Conservation (phyloP, 2,329 filamentous ascomycete species). For the Trichoderma asperellum region DNA sequence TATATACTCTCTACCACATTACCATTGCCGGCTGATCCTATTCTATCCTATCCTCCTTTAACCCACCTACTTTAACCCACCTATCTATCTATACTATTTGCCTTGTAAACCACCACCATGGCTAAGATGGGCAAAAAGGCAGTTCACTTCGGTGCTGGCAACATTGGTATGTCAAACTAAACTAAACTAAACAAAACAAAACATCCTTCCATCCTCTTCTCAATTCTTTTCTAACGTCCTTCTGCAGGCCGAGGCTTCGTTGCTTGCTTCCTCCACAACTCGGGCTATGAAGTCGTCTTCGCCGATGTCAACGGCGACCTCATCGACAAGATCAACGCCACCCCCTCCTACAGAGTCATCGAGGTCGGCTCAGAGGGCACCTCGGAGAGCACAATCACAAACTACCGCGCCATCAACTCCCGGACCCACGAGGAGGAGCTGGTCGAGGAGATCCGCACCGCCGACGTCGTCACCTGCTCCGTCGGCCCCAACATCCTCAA, state of each 20-base stretch:
- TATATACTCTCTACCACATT: too few relatives aligned
- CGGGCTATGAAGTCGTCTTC: slow-evolving; percentile 94
- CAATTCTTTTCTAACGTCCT: not conserved
- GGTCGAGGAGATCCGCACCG: slow-evolving; percentile 81
- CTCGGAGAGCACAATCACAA: slow-evolving; percentile 79
- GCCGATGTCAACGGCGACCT: slow-evolving; percentile 87
- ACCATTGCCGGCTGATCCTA: not conserved
- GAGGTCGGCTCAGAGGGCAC: slow-evolving; percentile 88
- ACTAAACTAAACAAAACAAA: not conserved
- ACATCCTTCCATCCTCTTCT: slow-evolving; percentile 13
- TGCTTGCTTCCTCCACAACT: slow-evolving; percentile 90
- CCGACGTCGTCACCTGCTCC: slow-evolving; percentile 92
- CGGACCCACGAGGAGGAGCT: slow-evolving; percentile 81
- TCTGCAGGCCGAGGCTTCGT: slow-evolving; percentile 72
- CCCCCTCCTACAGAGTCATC: slow-evolving; percentile 83
- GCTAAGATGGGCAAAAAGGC: slow-evolving; percentile 70
- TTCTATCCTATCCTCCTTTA: not conserved
- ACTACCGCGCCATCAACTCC: slow-evolving; percentile 97
- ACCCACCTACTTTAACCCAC: not conserved
- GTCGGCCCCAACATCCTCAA: slow-evolving; percentile 95
- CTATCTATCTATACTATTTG: not conserved
- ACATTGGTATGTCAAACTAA: slow-evolving; percentile 64
- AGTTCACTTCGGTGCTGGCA: slow-evolving; percentile 84
- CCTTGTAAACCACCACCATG: slow-evolving; percentile 43
- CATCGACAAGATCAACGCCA: slow-evolving; percentile 77